A percentile compares a stretch with the other conserved stretches of the same genome.
These are phyloP conservation scores for Trypethelium eluteriae DNA, from an alignment of 495 filamentous ascomycete species.

Conservation along the genomic window DNA sequence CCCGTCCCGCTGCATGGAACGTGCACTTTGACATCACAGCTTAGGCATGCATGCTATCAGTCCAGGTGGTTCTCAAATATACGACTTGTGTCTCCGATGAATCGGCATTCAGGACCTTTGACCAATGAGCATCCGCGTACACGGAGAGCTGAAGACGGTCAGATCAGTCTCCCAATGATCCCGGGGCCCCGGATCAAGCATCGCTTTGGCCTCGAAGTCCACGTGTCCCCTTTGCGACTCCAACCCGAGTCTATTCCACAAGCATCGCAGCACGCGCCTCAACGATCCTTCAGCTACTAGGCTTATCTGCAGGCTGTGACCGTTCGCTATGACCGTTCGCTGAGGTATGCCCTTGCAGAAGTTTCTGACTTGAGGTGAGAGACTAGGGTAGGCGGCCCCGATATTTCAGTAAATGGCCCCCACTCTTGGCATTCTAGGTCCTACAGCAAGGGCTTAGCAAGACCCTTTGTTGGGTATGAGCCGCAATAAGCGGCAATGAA, in stretches of 20 bases:
- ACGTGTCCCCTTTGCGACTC: not conserved
- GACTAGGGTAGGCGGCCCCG: not conserved
- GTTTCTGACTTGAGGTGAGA: not conserved
- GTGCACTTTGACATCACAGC: not conserved
- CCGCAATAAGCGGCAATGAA: not conserved
- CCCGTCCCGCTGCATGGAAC: not conserved
- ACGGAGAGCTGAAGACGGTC: not conserved
- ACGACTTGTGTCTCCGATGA: not conserved
- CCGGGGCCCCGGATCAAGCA: not conserved
- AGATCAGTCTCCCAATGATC: not conserved
- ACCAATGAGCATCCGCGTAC: not conserved
- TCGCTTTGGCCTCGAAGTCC: not conserved
- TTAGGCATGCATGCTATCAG: not conserved
- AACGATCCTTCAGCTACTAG: not conserved
- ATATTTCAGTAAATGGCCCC: not conserved
- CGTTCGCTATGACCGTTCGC: too few species aligned
- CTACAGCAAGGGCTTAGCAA: not conserved
- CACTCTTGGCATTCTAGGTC: not conserved
- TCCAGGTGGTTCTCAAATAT: too few species aligned
- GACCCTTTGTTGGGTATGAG: not conserved
- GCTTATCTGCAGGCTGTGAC: not conserved
- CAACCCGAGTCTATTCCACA: not conserved
- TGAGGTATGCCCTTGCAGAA: too few species aligned
- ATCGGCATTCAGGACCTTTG: not conserved
- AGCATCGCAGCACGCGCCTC: not conserved